Base-by-base conservation (phyloP, 495 filamentous ascomycete genomes). In the Xylaria cubensis region DNA sequence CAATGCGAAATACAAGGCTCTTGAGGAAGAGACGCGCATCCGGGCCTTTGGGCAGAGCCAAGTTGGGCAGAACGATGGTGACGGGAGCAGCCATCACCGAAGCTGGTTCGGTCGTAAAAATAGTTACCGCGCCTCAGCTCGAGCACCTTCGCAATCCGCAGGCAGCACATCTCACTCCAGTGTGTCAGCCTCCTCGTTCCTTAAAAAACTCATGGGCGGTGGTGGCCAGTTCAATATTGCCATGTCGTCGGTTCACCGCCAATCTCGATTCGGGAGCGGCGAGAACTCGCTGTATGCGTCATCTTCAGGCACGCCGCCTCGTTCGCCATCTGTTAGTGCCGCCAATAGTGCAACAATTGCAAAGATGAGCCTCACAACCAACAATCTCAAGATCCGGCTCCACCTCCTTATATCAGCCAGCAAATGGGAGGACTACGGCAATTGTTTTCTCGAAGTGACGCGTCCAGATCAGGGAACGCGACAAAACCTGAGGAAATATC, bases 341-440 rank as follows among this genome's bases (percentile, higher is more conserved):
- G 83, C 86, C 44, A 88, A 88, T 68, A 86, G 87, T 48, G 88
- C 89, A 75, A 84, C 86, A 29, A 85, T 90, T 41, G 89, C 89
- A 34, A 86, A 90, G 26, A 88, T 87, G 39, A 92, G 91, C 72
- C 86, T 92, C 53, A 91, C 90, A 36, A 87, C 92, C 15, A 89
- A 89, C 17, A 93, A 93, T 73, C 88, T 94, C 61, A 94, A 96
- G 73, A 92, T 92, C 74, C 89, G 93, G 32, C 87, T 97, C 44
- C 97, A 98, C 80, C 80, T 90, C 21, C 91, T 94, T 51, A 91
- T 95, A 65, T 88, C 89, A 3, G 84, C 89, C 26, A 90, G 90
- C 46, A 93, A 92, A 76, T 99, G 96, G 96, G 89, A 92, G 39
- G 95, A 98, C 75, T 91, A 95, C 84, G 95, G 95, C 67, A 89